phyloP scores from a whole-genome alignment of 1,139 yeast genomes.

The Meyerozyma carpophila region DNA sequence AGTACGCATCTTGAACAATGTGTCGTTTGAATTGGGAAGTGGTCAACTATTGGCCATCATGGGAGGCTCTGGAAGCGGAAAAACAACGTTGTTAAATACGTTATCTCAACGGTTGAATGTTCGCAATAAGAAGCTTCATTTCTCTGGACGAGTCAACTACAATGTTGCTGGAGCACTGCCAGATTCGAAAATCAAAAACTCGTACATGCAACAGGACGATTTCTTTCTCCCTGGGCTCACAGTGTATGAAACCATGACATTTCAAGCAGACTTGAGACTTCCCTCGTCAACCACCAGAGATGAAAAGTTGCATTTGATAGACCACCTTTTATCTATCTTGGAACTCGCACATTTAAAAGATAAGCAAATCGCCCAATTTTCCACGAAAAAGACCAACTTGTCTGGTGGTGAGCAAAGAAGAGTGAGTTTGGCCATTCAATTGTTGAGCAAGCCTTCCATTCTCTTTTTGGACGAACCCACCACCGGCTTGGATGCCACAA shows the following conservation, averaged over 20 bases:
- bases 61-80: conserved; percentile 88
- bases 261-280: conserved; percentile 67
- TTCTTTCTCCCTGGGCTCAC: conserved; percentile 66
- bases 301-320: conserved; percentile 47
- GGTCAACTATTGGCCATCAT: conserved; percentile 62
- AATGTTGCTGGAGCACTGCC: conserved; percentile 1
- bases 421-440: conserved; percentile 71
- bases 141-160: conserved; percentile 24
- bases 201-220: conserved; percentile 79
- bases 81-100: conserved; percentile 72
- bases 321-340: conserved; percentile 52
- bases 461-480: conserved; percentile 86
- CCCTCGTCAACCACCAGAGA: conserved; percentile 32
- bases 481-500: conserved; percentile 78
- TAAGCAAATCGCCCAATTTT: conserved; percentile 49
- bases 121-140: conserved; percentile 24
- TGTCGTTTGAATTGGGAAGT: conserved; percentile 51
- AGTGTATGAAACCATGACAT: conserved; percentile 61
- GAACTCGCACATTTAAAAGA: conserved; percentile 59
- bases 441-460: conserved; percentile 70
- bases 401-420: conserved; percentile 88
- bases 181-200: conserved; percentile 33
- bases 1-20: conserved; percentile 28
- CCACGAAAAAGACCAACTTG: conserved; percentile 40
- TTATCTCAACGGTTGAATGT: conserved; percentile 56